These are phyloP conservation scores for Paramecium primaurelia DNA, from an alignment of 73 alveolate genomes.

Conservation along the genomic window DNA sequence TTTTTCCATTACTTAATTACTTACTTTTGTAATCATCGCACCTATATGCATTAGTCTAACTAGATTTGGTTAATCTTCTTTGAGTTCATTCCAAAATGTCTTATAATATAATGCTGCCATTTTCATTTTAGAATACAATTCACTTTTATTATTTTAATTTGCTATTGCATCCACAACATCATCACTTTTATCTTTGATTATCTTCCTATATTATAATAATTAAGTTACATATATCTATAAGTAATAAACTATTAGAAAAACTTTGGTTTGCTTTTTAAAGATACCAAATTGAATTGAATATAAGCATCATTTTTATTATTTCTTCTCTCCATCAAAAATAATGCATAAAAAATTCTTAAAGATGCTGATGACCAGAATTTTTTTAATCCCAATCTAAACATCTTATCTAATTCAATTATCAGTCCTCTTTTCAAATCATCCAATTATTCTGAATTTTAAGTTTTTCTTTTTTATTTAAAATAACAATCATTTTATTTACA, in stretches of 20 bases:
- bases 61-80: slow-evolving; percentile 52
- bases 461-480: slow-evolving; percentile 67
- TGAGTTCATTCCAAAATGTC: slow-evolving; percentile 49
- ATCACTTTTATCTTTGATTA: slow-evolving; percentile 15
- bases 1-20: not conserved
- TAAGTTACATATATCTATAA: slow-evolving; percentile 34
- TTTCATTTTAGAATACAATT: slow-evolving; percentile 28
- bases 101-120: slow-evolving; percentile 33
- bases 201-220: slow-evolving; percentile 19
- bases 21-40: slow-evolving; percentile 9
- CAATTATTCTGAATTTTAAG: slow-evolving; percentile 4
- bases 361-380: slow-evolving; percentile 88
- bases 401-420: slow-evolving; percentile 73
- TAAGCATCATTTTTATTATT: slow-evolving; percentile 62
- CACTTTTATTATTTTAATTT: not conserved
- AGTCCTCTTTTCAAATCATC: slow-evolving; percentile 29
- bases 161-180: slow-evolving; percentile 57
- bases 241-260: slow-evolving; percentile 46
- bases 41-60: slow-evolving; percentile 46
- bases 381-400: slow-evolving; percentile 80
- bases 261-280: not conserved
- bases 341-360: slow-evolving; percentile 83
- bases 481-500: slow-evolving; percentile 85
- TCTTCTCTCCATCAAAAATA: slow-evolving; percentile 88
- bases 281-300: not conserved